Conservation (phyloP, 2,329 filamentous ascomycete species). For the Aspergillus sp. region DNA sequence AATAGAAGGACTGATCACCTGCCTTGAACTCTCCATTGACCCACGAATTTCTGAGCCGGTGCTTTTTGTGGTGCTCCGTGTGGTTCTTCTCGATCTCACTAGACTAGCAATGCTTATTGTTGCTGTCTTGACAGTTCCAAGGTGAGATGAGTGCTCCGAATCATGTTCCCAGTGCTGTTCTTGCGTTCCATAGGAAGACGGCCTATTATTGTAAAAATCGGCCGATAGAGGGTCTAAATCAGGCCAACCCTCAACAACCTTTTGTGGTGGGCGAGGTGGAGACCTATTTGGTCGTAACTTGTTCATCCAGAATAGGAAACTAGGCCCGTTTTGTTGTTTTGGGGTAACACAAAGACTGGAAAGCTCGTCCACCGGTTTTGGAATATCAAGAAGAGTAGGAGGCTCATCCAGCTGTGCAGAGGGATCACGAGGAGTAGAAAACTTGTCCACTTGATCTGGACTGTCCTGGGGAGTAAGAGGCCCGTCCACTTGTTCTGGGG, state of each 20-base stretch:
- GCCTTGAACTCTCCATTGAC: conserved; percentile 54
- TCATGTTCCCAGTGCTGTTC: conserved; percentile 54
- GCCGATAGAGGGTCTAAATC: conserved; percentile 5
- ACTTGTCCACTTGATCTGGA: too few species aligned
- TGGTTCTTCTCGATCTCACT: conserved; percentile 55
- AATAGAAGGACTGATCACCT: conserved; percentile 41
- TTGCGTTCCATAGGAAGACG: conserved; percentile 15
- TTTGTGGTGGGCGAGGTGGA: conserved; percentile 12
- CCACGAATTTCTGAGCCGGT: conserved; percentile 61
- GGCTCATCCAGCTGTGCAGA: too few species aligned
- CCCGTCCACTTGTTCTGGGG: too few species aligned
- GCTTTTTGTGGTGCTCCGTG: conserved; percentile 53
- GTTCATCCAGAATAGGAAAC: too few species aligned
- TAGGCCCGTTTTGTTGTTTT: too few species aligned
- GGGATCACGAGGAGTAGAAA: too few species aligned
- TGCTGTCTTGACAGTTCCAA: conserved; percentile 76
- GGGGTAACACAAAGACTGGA: too few species aligned
- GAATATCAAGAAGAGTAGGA: too few species aligned
- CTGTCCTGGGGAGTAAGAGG: too few species aligned
- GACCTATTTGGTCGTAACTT: too few species aligned
- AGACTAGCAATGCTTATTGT: conserved; percentile 71
- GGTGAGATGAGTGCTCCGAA: conserved; percentile 73
- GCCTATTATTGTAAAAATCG: conserved; percentile 4
- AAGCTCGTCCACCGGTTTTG: too few species aligned
- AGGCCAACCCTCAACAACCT: conserved; percentile 35